Percentiles rank a stretch among this genome's conserved stretches.
phyloP scores from a whole-genome alignment of 2,329 filamentous ascomycete genomes.

The Aspergillus proliferans region DNA sequence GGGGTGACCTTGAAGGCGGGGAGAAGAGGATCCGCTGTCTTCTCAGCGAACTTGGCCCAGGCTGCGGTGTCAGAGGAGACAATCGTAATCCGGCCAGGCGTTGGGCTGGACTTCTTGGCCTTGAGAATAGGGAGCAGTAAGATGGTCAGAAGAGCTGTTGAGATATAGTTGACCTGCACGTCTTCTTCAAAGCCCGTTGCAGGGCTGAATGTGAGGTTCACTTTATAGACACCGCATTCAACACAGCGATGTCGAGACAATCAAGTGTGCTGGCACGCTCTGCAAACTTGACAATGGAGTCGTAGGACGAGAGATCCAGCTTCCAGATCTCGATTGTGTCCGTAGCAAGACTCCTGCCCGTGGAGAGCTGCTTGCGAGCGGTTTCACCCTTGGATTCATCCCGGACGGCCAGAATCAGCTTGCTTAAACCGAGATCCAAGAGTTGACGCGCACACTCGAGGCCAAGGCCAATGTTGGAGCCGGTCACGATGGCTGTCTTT shows the following conservation, averaged over 20 bases:
- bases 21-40: slow-evolving; percentile 4
- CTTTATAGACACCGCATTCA: slow-evolving; percentile 33
- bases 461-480: slow-evolving; percentile 44
- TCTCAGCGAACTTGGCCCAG: slow-evolving; percentile 15
- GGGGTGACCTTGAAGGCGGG: slow-evolving; percentile 8
- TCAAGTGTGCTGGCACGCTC: slow-evolving; percentile 23
- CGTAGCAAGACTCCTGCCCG: slow-evolving; percentile 18
- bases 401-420: slow-evolving; percentile 43
- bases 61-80: slow-evolving; percentile 17
- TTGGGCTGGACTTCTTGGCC: slow-evolving; percentile 7
- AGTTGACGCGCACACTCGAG: slow-evolving; percentile 42
- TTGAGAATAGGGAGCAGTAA: slow-evolving; percentile 16
- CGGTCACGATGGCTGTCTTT: slow-evolving; percentile 44
- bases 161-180: slow-evolving; percentile 24
- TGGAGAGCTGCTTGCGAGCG: slow-evolving; percentile 37
- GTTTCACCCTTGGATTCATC: slow-evolving; percentile 39
- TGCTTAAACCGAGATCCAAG: slow-evolving; percentile 32
- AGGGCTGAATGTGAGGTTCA: slow-evolving; percentile 7
- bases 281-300: slow-evolving; percentile 33
- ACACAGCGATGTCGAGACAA: slow-evolving; percentile 30
- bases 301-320: slow-evolving; percentile 37
- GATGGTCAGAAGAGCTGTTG: slow-evolving; percentile 19
- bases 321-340: slow-evolving; percentile 40
- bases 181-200: slow-evolving; percentile 14
- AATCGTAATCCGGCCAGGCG: slow-evolving; percentile 12